These are phyloP conservation scores for Symbiodinium natans DNA, from an alignment of 73 alveolate genomes.

Conservation along the genomic window DNA sequence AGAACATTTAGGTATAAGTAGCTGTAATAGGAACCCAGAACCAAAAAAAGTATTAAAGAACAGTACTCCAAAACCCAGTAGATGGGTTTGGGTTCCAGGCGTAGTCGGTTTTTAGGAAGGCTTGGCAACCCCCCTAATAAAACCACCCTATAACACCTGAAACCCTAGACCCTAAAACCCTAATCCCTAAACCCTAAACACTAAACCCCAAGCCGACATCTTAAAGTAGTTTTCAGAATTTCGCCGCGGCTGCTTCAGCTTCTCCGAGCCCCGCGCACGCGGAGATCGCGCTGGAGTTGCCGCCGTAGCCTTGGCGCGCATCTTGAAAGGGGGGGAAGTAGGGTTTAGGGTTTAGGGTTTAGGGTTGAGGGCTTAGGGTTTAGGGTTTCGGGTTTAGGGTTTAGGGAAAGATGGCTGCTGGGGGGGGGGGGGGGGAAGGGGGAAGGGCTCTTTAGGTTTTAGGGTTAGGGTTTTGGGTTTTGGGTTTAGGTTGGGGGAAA, in stretches of 20 bases:
- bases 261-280: conserved; percentile 7
- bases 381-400: no score
- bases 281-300: conserved; percentile 24
- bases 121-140: not conserved
- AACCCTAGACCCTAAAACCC: no score
- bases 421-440: not conserved
- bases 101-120: not conserved
- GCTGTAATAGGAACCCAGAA: no score
- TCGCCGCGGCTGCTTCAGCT: no score
- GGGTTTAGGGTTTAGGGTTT: no score
- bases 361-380: not conserved
- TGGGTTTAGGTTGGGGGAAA: not conserved
- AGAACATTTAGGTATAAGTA: no score
- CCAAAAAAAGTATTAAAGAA: no score
- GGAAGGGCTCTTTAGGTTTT: not conserved
- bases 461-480: not conserved
- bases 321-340: not conserved
- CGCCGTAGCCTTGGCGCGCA: conserved; percentile 48
- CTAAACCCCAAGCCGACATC: no score
- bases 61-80: no score
- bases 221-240: no score
- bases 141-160: not conserved
- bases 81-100: no score
- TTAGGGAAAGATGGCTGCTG: not conserved
- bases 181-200: no score